phyloP scores from a whole-genome alignment of 768 basidiomycete species.

The Suillus bovinus region DNA sequence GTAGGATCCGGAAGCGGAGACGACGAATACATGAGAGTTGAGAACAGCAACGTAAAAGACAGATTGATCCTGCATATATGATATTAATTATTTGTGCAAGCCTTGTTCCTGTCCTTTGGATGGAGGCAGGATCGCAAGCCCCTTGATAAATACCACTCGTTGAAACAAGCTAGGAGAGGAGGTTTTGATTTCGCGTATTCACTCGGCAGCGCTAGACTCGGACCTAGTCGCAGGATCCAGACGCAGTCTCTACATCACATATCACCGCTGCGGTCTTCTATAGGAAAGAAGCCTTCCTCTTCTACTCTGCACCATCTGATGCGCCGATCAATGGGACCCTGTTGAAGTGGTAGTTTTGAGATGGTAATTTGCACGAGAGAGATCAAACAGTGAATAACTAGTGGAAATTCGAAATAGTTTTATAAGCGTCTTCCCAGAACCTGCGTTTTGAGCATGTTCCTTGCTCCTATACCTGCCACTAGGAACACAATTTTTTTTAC shows the following conservation, averaged over 20 bases:
- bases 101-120: not conserved
- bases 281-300: too few species aligned
- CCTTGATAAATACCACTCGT: not conserved
- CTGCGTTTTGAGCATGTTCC: not conserved
- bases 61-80: too few species aligned
- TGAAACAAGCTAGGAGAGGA: not conserved
- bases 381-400: too few species aligned
- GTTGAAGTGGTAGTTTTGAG: too few species aligned
- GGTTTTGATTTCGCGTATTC: too few species aligned
- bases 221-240: too few species aligned
- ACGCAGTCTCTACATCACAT: too few species aligned
- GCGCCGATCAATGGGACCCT: too few species aligned
- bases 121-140: not conserved
- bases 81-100: not conserved
- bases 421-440: not conserved
- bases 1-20: not conserved
- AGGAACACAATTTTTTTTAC: not conserved
- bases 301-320: too few species aligned
- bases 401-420: not conserved
- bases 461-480: not conserved
- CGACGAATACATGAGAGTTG: not conserved
- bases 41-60: not conserved
- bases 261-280: too few species aligned
- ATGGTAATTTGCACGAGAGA: too few species aligned
- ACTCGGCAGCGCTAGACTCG: too few species aligned